Percentiles rank a stretch among this genome's conserved stretches.
Evolutionary conservation across 371 early-diverging fungal species (phyloP).

Genomic region (Zychaea mexicana): DNA sequence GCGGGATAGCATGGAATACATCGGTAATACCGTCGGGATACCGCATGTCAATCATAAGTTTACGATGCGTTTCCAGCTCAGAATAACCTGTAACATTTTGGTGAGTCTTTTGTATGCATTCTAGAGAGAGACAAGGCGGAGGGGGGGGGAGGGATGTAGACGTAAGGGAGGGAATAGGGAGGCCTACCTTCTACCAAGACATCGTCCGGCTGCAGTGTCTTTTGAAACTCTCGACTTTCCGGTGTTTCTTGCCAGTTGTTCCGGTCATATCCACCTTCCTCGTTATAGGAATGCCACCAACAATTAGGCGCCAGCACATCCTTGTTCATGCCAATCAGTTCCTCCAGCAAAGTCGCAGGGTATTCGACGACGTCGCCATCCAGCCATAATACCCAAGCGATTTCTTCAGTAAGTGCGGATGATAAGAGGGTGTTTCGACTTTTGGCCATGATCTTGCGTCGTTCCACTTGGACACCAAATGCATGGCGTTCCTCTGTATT

Average conservation of each 20-base stretch:
- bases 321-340: constrained; percentile 57
- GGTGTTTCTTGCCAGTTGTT: constrained; percentile 68
- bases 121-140: no score
- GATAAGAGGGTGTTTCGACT: constrained; percentile 64
- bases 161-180: no score
- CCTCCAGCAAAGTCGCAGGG: constrained; percentile 50
- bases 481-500: constrained; percentile 61
- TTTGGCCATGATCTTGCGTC: constrained; percentile 64
- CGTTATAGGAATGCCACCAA: constrained; percentile 45
- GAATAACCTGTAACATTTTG: no score
- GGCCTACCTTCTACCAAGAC: constrained; percentile 38
- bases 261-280: constrained; percentile 51
- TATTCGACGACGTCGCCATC: constrained; percentile 71
- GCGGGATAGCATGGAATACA: constrained; percentile 34
- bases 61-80: constrained; percentile 43
- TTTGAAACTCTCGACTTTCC: constrained; percentile 51
- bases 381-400: constrained; percentile 74
- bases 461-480: constrained; percentile 54
- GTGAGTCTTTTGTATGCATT: no score
- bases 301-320: constrained; percentile 66
- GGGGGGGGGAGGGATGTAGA: no score
- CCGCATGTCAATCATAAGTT: constrained; percentile 48
- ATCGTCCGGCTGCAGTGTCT: constrained; percentile 31
- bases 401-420: constrained; percentile 54
- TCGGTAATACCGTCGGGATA: constrained; percentile 24